Conservation (phyloP, 495 filamentous ascomycete genomes). For the Sordaria brevicollis region DNA sequence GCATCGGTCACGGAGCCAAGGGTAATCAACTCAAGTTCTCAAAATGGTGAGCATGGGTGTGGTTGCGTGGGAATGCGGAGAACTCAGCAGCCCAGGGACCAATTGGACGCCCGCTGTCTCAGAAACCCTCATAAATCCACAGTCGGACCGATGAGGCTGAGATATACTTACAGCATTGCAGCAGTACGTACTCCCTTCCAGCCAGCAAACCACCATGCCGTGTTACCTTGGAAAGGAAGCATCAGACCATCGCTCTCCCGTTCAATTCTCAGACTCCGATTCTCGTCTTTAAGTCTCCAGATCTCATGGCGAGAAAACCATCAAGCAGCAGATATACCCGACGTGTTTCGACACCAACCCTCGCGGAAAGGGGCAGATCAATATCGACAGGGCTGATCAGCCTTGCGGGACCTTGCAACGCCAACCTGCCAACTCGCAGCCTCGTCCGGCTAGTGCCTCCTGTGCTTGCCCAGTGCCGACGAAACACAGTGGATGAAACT, state of each 20-base stretch:
- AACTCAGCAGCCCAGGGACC: neutral
- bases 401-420: neutral
- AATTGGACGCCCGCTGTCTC: constrained; percentile 15
- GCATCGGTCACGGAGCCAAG: neutral
- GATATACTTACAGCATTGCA: neutral
- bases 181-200: neutral
- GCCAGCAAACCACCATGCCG: neutral
- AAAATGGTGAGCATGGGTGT: neutral
- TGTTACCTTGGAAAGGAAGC: neutral
- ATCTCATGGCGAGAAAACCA: neutral
- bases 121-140: constrained; percentile 6
- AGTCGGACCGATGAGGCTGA: constrained; percentile 27
- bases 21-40: neutral
- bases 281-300: neutral
- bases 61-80: constrained; percentile 17
- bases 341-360: neutral
- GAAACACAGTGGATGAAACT: neutral
- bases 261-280: neutral
- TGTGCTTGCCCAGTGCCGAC: neutral
- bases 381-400: neutral
- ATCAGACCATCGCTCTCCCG: neutral
- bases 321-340: neutral
- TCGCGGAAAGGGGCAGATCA: neutral
- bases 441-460: neutral
- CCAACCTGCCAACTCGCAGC: neutral